Evolutionary conservation across 2,329 filamentous ascomycete species (phyloP).

Genomic region (Alternaria rosae): DNA sequence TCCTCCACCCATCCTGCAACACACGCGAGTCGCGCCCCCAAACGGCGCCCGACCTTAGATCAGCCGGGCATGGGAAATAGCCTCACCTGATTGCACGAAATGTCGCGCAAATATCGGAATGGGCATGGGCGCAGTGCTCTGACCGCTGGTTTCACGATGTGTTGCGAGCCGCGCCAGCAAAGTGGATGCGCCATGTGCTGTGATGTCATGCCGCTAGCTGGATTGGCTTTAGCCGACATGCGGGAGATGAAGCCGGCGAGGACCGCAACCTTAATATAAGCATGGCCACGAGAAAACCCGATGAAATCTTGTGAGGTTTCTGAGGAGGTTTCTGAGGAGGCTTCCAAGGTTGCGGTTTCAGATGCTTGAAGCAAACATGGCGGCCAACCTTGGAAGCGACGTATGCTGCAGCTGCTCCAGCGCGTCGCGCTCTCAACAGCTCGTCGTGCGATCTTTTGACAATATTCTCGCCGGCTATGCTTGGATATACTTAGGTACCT

Average conservation of each 20-base stretch:
- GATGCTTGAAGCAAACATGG: not conserved
- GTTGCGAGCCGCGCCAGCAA: slow-evolving; percentile 9
- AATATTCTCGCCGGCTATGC: not conserved
- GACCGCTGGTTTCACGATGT: slow-evolving; percentile 25
- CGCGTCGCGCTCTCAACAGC: not conserved
- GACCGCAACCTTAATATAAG: not conserved
- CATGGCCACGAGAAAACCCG: not conserved
- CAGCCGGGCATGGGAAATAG: slow-evolving; percentile 16
- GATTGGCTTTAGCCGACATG: not conserved
- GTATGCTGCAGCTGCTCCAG: not conserved
- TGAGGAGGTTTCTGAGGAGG: not conserved
- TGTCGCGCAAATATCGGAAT: slow-evolving; percentile 18
- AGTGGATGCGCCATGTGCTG: slow-evolving; percentile 1
- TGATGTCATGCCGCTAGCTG: slow-evolving; percentile 17
- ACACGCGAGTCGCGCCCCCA: slow-evolving; percentile 14
- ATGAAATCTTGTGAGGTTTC: not conserved
- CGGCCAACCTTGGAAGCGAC: not conserved
- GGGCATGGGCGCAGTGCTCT: slow-evolving; percentile 16
- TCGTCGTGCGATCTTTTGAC: not conserved
- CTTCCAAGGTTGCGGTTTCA: not conserved
- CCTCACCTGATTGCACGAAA: slow-evolving; percentile 27
- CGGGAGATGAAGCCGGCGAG: slow-evolving; percentile 2
- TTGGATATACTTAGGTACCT: not conserved
- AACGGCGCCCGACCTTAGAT: slow-evolving; percentile 16
- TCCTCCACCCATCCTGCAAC: slow-evolving; percentile 6